Percentiles rank a stretch among this genome's conserved stretches.
phyloP scores from a whole-genome alignment of 306 rosid genomes.

The Hylodesmum podocarpum region DNA sequence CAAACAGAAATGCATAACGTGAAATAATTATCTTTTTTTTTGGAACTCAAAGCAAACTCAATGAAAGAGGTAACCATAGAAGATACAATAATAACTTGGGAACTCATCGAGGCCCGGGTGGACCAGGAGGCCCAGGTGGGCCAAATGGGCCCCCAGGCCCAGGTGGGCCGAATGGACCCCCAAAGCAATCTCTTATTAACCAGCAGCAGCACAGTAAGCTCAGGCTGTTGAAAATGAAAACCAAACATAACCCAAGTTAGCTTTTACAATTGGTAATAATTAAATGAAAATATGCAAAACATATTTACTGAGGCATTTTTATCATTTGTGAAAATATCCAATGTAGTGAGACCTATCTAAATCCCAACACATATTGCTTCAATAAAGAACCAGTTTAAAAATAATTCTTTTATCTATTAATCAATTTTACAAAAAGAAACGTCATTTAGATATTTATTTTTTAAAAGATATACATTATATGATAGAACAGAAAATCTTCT shows the following conservation, averaged over 20 bases:
- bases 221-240: slow-evolving; percentile 34
- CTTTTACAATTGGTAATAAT: background rate
- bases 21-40: background rate
- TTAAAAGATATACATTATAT: background rate
- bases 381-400: background rate
- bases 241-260: background rate
- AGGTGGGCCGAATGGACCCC: slow-evolving; percentile 40
- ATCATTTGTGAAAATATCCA: background rate
- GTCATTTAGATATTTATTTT: background rate
- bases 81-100: background rate
- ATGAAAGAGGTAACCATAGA: background rate
- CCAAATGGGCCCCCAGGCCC: slow-evolving; percentile 35
- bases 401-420: background rate
- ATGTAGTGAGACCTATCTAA: background rate
- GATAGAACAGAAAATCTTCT: background rate
- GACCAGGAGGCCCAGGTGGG: slow-evolving; percentile 34
- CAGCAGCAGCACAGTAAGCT: slow-evolving; percentile 59
- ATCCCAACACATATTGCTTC: background rate
- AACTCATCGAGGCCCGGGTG: slow-evolving; percentile 32
- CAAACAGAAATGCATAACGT: background rate
- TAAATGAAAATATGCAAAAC: background rate
- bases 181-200: slow-evolving; percentile 57
- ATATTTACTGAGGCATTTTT: background rate
- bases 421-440: background rate
- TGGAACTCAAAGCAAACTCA: background rate